phyloP scores from a whole-genome alignment of 2,329 filamentous ascomycete genomes.

The Paraphoma sp. region DNA sequence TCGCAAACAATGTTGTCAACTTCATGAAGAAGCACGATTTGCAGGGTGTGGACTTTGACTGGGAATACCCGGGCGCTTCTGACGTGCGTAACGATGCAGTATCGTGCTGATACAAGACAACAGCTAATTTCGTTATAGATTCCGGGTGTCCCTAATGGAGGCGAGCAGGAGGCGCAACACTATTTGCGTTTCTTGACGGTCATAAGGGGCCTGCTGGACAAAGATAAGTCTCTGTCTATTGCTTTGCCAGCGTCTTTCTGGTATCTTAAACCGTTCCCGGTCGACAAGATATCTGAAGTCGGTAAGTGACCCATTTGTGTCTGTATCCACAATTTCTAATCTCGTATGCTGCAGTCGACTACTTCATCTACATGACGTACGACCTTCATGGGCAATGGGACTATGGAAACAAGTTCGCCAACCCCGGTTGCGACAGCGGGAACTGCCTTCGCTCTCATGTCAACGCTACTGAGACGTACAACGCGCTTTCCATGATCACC shows the following conservation, averaged over 20 bases:
- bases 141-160: constrained; percentile 35
- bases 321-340: no score
- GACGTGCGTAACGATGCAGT: neutral
- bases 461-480: constrained; percentile 47
- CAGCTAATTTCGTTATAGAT: constrained; percentile 4
- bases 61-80: constrained; percentile 50
- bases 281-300: constrained; percentile 19
- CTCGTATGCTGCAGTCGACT: constrained; percentile 22
- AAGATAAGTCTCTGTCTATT: constrained; percentile 26
- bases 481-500: constrained; percentile 48
- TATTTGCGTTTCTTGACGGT: constrained; percentile 33
- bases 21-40: constrained; percentile 26
- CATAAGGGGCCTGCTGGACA: constrained; percentile 15
- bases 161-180: constrained; percentile 29
- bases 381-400: constrained; percentile 54
- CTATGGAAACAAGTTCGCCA: constrained; percentile 37
- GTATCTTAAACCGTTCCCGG: constrained; percentile 37
- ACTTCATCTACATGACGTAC: constrained; percentile 44
- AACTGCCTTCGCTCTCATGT: constrained; percentile 44
- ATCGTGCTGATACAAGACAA: neutral
- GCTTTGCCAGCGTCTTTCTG: constrained; percentile 38
- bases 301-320: no score
- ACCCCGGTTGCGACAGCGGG: constrained; percentile 34
- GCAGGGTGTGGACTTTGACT: constrained; percentile 54
- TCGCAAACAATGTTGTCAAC: constrained; percentile 25